phyloP scores from a whole-genome alignment of 306 rosid species.

The Cicer chorassanicum region DNA sequence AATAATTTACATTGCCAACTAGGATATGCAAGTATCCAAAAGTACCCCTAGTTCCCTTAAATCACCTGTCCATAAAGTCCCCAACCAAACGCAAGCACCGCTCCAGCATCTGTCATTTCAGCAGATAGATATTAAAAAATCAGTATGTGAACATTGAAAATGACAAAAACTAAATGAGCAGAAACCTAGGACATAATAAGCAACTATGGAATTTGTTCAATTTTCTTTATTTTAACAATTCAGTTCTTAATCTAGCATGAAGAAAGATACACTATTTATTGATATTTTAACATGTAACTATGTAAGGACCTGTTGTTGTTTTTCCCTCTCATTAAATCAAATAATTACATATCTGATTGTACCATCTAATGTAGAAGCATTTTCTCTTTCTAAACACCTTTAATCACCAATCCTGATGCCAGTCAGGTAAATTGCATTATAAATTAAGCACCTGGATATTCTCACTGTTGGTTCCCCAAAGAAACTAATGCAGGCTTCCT shows the following conservation, averaged over 20 bases:
- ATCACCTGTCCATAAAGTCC: constrained; percentile 97
- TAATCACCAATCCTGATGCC: constrained; percentile 20
- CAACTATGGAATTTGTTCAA: constrained; percentile 17
- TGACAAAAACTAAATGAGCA: constrained; percentile 19
- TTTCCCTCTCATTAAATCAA: constrained; percentile 30
- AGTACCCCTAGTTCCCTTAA: constrained; percentile 40
- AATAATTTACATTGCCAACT: constrained; percentile 29
- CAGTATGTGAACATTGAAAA: constrained; percentile 34
- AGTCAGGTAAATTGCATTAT: constrained; percentile 8
- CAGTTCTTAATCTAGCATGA: constrained; percentile 11
- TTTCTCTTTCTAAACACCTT: constrained; percentile 25
- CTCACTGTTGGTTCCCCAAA: constrained; percentile 21
- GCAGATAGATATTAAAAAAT: constrained; percentile 23
- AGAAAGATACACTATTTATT: constrained; percentile 31
- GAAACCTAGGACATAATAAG: neutral
- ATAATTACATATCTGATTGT: neutral
- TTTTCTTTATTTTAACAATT: neutral
- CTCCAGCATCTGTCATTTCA: constrained; percentile 81
- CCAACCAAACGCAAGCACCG: constrained; percentile 90
- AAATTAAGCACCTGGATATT: constrained; percentile 31
- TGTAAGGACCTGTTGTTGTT: neutral
- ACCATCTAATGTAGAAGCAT: neutral
- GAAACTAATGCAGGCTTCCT: constrained; percentile 34
- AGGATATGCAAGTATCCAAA: constrained; percentile 30
- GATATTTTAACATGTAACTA: neutral